Percentiles rank a stretch among this genome's conserved stretches.
These are phyloP conservation scores for Groenewaldozyma tartarivorans DNA, from an alignment of 805 yeast species.

Conservation along the genomic window DNA sequence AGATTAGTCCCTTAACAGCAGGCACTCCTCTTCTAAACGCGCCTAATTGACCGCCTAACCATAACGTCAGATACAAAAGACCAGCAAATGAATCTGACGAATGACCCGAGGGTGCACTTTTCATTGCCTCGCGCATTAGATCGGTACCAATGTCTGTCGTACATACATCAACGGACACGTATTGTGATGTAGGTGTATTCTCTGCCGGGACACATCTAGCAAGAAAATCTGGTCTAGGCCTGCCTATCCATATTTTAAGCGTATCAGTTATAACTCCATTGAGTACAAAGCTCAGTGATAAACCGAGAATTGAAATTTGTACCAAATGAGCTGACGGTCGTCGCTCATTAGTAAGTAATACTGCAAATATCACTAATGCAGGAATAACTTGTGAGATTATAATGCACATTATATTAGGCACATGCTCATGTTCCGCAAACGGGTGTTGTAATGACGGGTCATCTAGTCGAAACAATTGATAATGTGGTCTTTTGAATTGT, in stretches of 20 bases:
- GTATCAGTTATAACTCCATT: slow-evolving; percentile 61
- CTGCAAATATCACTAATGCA: slow-evolving; percentile 15
- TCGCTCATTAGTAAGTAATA: slow-evolving; percentile 22
- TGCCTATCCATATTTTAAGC: slow-evolving; percentile 75
- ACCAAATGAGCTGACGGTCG: slow-evolving; percentile 33
- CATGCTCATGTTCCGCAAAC: slow-evolving; percentile 63
- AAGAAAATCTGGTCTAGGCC: slow-evolving; percentile 87
- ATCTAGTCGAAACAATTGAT: slow-evolving; percentile 66
- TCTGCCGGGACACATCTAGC: slow-evolving; percentile 68
- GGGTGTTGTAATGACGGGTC: slow-evolving; percentile 80
- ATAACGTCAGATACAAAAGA: slow-evolving; percentile 37
- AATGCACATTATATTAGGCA: slow-evolving; percentile 46
- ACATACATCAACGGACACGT: slow-evolving; percentile 28
- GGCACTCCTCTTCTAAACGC: slow-evolving; percentile 29
- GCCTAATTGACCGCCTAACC: slow-evolving; percentile 39
- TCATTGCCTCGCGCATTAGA: slow-evolving; percentile 40
- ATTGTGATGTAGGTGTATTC: slow-evolving; percentile 39
- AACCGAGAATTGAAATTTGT: slow-evolving; percentile 59
- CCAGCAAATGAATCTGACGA: slow-evolving; percentile 45
- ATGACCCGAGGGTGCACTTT: slow-evolving; percentile 52
- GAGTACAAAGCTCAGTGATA: slow-evolving; percentile 47
- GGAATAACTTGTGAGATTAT: slow-evolving; percentile 19
- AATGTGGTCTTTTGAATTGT: slow-evolving; percentile 44
- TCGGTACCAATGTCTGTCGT: slow-evolving; percentile 21
- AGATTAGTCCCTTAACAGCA: slow-evolving; percentile 17